phyloP scores from a whole-genome alignment of 2,329 filamentous ascomycete genomes.

The Arthrobotrys iridis region DNA sequence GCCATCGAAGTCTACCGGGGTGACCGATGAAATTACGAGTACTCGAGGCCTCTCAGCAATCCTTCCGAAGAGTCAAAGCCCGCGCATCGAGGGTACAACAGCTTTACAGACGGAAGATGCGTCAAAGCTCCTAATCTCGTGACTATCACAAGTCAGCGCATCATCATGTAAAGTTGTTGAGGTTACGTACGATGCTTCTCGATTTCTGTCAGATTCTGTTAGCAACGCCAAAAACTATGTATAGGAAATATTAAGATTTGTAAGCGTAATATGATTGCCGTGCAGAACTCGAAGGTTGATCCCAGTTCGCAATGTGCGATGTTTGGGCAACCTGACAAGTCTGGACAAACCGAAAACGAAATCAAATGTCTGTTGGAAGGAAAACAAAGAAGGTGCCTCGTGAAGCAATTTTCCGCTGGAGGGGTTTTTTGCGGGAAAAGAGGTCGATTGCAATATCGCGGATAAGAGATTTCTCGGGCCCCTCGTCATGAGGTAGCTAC shows the following conservation, averaged over 20 bases:
- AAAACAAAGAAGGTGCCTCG: conserved; percentile 4
- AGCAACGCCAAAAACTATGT: conserved; percentile 22
- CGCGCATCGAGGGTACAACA: conserved; percentile 16
- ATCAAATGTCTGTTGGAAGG: conserved; percentile 17
- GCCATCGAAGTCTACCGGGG: conserved; percentile 38
- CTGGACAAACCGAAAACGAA: conserved; percentile 33
- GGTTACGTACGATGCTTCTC: conserved; percentile 32
- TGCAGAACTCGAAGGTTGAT: conserved; percentile 31
- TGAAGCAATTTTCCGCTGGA: conserved; percentile 26
- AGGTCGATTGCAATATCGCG: conserved; percentile 12
- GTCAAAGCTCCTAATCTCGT: conserved; percentile 52
- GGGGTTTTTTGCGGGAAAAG: conserved; percentile 9
- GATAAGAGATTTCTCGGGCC: conserved; percentile 4
- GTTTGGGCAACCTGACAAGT: conserved; percentile 23
- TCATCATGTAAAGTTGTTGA: conserved; percentile 35
- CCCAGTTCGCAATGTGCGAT: conserved; percentile 48
- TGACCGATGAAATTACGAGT: conserved; percentile 41
- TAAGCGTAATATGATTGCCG: conserved; percentile 51
- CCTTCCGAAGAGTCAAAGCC: conserved; percentile 32
- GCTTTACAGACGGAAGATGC: conserved; percentile 12
- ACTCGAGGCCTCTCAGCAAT: conserved; percentile 13
- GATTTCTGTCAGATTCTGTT: conserved; percentile 29
- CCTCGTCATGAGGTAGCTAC: conserved; percentile 22
- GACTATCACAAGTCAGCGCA: conserved; percentile 44
- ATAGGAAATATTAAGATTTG: conserved; percentile 50